These are phyloP conservation scores for Scutellaria minor DNA, from an alignment of 257 asterid genomes.

Conservation along the genomic window DNA sequence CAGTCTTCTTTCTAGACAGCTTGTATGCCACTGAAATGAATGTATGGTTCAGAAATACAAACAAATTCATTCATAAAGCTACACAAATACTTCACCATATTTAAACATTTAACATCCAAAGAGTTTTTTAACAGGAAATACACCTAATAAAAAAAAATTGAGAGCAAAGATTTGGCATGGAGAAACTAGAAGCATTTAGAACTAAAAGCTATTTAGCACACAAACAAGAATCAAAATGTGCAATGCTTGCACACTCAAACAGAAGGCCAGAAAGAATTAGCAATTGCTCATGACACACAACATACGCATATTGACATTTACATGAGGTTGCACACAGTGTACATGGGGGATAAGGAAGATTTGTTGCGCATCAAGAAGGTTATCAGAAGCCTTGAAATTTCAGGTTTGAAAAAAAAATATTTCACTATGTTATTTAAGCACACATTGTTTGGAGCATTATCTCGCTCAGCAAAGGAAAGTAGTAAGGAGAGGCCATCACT, in stretches of 20 bases:
- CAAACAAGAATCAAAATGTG: neutral
- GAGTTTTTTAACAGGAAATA: neutral
- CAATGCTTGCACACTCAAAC: neutral
- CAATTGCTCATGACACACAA: neutral
- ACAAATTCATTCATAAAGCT: conserved; percentile 24
- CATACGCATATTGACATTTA: neutral
- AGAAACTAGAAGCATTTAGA: conserved; percentile 1
- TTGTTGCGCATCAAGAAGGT: neutral
- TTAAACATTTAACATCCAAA: neutral
- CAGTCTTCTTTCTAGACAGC: conserved; percentile 80
- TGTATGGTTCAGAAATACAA: conserved; percentile 30
- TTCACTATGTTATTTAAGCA: neutral
- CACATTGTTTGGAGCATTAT: neutral
- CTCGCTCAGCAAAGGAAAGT: neutral
- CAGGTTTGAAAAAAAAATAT: neutral
- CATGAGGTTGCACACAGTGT: conserved; percentile 5
- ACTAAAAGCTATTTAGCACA: neutral
- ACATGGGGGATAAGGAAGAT: neutral
- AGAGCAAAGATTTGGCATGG: conserved; percentile 8
- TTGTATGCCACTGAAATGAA: conserved; percentile 75
- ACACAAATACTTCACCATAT: conserved; percentile 14
- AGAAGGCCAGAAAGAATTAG: conserved; percentile 9
- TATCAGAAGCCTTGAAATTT: neutral
- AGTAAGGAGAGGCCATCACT: neutral
- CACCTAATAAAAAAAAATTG: neutral